Base-by-base conservation (phyloP, 306 rosid species). In the Dalbergia cultrata region DNA sequence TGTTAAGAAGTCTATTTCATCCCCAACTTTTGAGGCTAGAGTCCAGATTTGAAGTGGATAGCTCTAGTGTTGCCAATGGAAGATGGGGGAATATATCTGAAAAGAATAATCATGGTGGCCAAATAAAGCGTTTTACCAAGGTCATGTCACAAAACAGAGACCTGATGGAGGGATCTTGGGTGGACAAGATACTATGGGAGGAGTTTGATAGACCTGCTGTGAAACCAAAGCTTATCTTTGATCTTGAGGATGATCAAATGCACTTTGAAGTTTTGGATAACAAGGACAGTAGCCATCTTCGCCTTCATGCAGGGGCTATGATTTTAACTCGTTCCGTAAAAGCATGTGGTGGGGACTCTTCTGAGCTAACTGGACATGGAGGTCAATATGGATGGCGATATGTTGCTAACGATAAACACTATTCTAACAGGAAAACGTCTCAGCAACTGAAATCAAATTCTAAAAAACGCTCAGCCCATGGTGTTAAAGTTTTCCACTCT, bases 171-270 rank as follows among this genome's bases (percentile, higher is more conserved):
- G 95, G 88, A 19, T 91, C 92, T 17, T 95, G 99, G 99, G 80
- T 91, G 47, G 97, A 93, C 86, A 83, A 89, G 41, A 90, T 95
- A 85, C 83, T 93, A 68, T 95, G 99, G 99, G 97, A 92, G 65
- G 87, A 93, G 68, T 79, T 84, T 76, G 84, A 89, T 76, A 76
- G 66, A 76, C 86, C 90, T 67, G 70, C 70, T 18, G 83, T 84
- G 64, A 91, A 91, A 81, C 91, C 94, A 53, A 95, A 91, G 86
- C 97, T 95, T 47, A 95, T 95, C 41, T 87, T 91, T 82, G 99
- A 95, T 91, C 97, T 95, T 76, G 92, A 91, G 82, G 99, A 95
- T 87, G 94, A 93, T 85, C 95, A 93, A 65, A 95, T 95, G 99
- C 95, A 93, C 85, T 95, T 93, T 77, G 97, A 95, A 89, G 86